Evolutionary conservation across 441 rosid genomes (phyloP).

Genomic region (Pelargonium citronellum): DNA sequence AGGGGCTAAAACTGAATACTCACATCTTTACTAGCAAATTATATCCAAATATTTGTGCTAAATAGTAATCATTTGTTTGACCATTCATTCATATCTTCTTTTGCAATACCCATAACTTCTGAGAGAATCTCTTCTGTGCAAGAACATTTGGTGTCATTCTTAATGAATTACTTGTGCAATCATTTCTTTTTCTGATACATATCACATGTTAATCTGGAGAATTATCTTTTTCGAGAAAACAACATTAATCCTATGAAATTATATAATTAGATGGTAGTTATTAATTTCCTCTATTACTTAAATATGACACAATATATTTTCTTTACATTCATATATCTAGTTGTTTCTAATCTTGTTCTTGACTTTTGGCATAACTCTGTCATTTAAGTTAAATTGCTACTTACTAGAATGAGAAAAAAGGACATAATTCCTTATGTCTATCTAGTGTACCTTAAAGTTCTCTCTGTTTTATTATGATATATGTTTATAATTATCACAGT

Average conservation of each 20-base stretch:
- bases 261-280: too few species aligned
- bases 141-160: neutral
- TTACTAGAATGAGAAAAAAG: neutral
- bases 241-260: neutral
- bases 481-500: neutral
- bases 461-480: neutral
- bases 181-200: constrained; percentile 3
- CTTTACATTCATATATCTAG: neutral
- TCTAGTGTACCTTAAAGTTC: neutral
- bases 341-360: neutral
- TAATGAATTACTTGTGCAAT: neutral
- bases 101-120: neutral
- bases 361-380: neutral
- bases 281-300: neutral
- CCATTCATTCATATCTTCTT: neutral
- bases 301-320: constrained; percentile 4
- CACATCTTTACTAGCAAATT: neutral
- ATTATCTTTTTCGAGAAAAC: neutral
- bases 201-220: neutral
- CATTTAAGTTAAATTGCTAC: neutral
- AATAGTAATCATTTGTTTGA: neutral
- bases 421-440: neutral
- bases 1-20: neutral
- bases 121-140: neutral
- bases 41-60: neutral